These are phyloP conservation scores for carrot (Daucus carota) DNA, from an alignment of 129 eudicot species.

Conservation along the genomic window DH1_v3.0 NC_030387.2:35412501-35413000, in stretches of 20 bases:
- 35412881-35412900: conserved; percentile 54
- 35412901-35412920: conserved; percentile 76
- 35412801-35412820: conserved; percentile 47
- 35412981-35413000: conserved; percentile 65
- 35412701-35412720: conserved; percentile 83
- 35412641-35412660: conserved; percentile 57
- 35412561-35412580: conserved; percentile 90
- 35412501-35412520: not conserved
- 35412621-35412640: conserved; percentile 60
- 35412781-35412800: conserved; percentile 54
- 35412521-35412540: not conserved
- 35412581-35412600: conserved; percentile 87
- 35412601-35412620: conserved; percentile 74
- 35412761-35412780: conserved; percentile 56
- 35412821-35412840: not conserved
- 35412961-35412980: conserved; percentile 83
- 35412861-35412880: not conserved
- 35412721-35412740: conserved; percentile 70
- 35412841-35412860: not conserved
- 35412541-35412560: conserved; percentile 36
- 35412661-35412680: conserved; percentile 77
- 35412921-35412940: conserved; percentile 85
- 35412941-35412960: conserved; percentile 96
- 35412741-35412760: conserved; percentile 73
- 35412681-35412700: conserved; percentile 91